Evolutionary conservation across 352 stramenopile species (phyloP).

Genomic region (Phytophthora melonis): DNA sequence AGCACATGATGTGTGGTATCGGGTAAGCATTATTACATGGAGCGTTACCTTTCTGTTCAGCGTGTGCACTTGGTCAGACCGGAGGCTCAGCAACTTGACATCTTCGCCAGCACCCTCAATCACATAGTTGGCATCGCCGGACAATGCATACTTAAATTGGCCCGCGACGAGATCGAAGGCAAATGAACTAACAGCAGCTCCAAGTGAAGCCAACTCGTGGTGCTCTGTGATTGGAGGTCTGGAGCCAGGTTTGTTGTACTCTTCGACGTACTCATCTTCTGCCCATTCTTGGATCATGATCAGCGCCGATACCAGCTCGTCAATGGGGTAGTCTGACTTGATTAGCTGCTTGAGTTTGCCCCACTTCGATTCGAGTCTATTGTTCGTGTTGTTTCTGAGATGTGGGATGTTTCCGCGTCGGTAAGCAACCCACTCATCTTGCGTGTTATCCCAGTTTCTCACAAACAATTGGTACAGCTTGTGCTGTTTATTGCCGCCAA

Average conservation of each 20-base stretch:
- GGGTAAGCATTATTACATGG: neutral
- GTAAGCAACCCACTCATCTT: neutral
- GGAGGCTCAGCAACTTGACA: neutral
- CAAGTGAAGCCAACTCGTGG: neutral
- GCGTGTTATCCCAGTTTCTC: neutral
- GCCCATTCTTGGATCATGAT: neutral
- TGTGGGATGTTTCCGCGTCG: neutral
- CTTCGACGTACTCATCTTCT: neutral
- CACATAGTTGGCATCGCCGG: neutral
- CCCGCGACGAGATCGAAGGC: neutral
- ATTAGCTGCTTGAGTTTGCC: neutral
- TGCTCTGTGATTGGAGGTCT: neutral
- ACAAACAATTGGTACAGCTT: neutral
- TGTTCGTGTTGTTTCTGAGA: neutral
- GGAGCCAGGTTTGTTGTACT: neutral
- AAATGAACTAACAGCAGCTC: neutral
- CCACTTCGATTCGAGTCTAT: neutral
- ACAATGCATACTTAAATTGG: neutral
- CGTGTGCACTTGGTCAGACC: neutral
- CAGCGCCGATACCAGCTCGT: neutral
- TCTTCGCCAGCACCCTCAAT: neutral
- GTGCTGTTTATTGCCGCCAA: neutral
- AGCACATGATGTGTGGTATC: no score
- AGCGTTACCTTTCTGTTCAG: neutral
- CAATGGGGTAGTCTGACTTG: neutral